Evolutionary conservation across 371 early-diverging fungal genomes (phyloP), one percentile per base, ranked within the genome.

Genomic region (Gilbertella persicaria): DNA sequence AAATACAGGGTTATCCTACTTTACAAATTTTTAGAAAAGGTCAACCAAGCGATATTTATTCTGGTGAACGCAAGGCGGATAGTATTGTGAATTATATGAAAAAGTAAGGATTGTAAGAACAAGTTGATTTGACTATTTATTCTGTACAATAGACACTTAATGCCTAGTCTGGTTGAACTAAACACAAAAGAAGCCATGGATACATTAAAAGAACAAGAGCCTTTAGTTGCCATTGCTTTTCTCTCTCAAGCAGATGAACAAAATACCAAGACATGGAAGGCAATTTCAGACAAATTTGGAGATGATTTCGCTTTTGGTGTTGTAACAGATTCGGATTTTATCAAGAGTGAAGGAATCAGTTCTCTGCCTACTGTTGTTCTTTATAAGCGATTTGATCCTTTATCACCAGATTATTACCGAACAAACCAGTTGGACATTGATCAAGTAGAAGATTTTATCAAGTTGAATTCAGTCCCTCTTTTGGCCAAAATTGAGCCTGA

Each of bases 181-280:
- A 13, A 58, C 0, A 33, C 17, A 16, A 70, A 58, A 38, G 28
- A 51, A 33, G 44, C 50, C 17, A 71, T 94, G 55, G 83, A 82
- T 29, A 60, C 71, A 4, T 91, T 95, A 67, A 72, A 85, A 55
- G 66, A 68, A 37, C 78, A 86, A 13, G 94, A 94, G 71, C 83
- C 83, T 39, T 88, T 94, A 7, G 91, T 93, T 28, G 80, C 92
- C 39, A 77, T 96, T 30, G 97, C 86, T 36, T 90, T 84, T 73
- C 75, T 89, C 52, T 67, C 73, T 33, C 69, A 87, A 51, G 64
- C 65, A 28, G 73, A 73, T 56, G 65, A 63, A 42, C 85, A 84
- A 53, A 79, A 65, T 64, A 73, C 71, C 25, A 70, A 48, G 8
- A 19, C 58, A 33, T 82, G 88, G 67, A 64, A 79, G 47, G 48